Evolutionary conservation across 139 green algal species (phyloP).

Genomic region (Bryopsis sp.): DNA sequence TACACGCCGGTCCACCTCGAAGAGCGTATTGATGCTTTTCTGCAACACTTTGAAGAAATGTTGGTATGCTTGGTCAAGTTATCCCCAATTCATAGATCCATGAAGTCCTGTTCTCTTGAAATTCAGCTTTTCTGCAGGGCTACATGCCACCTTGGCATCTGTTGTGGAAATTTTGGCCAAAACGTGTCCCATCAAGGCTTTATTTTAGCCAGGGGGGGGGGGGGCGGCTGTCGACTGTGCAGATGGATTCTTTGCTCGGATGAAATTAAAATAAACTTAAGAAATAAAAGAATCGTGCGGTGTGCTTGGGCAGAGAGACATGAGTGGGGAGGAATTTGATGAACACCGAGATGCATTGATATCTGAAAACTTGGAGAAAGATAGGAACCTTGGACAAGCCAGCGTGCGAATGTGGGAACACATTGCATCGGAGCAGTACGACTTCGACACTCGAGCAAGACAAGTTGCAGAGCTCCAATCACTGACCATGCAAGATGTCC

Average conservation of each 20-base stretch:
- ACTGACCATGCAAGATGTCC: constrained; percentile 17
- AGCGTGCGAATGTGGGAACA: constrained; percentile 67
- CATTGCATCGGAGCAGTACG: constrained; percentile 48
- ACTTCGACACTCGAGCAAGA: neutral
- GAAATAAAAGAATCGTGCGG: neutral
- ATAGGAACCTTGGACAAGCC: constrained; percentile 64
- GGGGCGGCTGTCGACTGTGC: neutral
- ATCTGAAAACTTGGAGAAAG: constrained; percentile 63
- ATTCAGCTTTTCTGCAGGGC: neutral
- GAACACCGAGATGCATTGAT: constrained; percentile 57
- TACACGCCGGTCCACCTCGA: constrained; percentile 40
- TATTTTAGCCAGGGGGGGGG: neutral
- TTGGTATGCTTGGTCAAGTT: constrained; percentile 20
- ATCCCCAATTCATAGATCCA: neutral
- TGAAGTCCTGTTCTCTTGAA: neutral
- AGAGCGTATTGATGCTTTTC: constrained; percentile 69
- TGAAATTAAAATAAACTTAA: neutral
- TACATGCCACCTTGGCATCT: constrained; percentile 9
- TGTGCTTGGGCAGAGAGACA: constrained; percentile 12
- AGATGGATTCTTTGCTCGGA: neutral
- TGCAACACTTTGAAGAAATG: constrained; percentile 39
- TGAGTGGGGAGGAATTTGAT: constrained; percentile 63
- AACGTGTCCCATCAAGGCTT: neutral
- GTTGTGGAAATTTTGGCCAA: neutral
- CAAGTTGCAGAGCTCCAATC: constrained; percentile 8